These are phyloP conservation scores for Entomortierella beljakovae DNA, from an alignment of 192 early-diverging fungal species.

Conservation along the genomic window DNA sequence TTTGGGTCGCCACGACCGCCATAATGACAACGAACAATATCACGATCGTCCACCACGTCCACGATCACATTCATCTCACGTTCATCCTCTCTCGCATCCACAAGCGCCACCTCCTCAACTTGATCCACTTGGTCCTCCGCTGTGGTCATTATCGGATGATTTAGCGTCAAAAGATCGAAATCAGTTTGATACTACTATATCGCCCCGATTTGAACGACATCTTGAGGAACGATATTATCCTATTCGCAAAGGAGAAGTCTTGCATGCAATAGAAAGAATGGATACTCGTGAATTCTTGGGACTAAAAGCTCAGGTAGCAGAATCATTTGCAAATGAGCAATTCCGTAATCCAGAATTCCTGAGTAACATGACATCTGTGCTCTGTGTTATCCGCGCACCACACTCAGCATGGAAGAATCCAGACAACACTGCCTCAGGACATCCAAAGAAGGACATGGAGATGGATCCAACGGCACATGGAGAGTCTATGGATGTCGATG, in stretches of 20 bases:
- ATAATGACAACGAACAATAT: background rate
- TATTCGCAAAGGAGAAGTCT: conserved; percentile 32
- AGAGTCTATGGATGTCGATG: conserved; percentile 27
- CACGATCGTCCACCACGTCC: background rate
- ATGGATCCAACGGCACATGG: conserved; percentile 1
- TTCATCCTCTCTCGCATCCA: conserved; percentile 35
- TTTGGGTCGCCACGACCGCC: conserved; percentile 1
- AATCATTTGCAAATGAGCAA: conserved; percentile 37
- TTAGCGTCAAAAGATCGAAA: background rate
- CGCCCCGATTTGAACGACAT: conserved; percentile 21
- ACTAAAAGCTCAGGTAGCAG: conserved; percentile 16
- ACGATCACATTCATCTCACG: conserved; percentile 19
- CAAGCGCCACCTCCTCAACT: background rate
- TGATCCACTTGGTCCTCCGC: background rate
- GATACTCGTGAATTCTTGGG: conserved; percentile 25
- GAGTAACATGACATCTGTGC: conserved; percentile 31
- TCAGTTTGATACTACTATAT: conserved; percentile 11
- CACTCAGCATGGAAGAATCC: conserved; percentile 15
- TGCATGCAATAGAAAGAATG: conserved; percentile 38
- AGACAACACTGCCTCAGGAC: background rate
- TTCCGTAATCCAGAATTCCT: conserved; percentile 40
- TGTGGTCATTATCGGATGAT: background rate
- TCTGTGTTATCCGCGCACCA: conserved; percentile 23
- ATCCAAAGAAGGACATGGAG: conserved; percentile 16
- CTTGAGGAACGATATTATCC: conserved; percentile 32